Percentiles rank a stretch among this genome's conserved stretches.
These are phyloP conservation scores for Fusarium sp. DNA, from an alignment of 2,329 filamentous ascomycete genomes.

Conservation along the genomic window DNA sequence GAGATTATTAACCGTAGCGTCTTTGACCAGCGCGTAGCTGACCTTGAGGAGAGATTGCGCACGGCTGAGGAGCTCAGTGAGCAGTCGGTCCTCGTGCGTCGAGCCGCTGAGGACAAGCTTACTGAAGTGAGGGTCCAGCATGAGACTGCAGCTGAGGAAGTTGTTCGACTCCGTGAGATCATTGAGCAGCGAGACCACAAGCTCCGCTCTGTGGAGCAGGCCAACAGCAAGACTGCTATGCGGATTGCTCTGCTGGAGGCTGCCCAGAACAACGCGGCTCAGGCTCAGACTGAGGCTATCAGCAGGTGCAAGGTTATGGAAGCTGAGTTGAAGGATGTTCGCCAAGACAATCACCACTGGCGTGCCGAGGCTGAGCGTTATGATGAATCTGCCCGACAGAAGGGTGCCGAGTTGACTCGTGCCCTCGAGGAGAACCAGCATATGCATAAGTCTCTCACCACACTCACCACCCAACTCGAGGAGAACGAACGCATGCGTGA, in stretches of 20 bases:
- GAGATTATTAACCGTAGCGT: constrained; percentile 72
- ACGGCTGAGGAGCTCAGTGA: constrained; percentile 73
- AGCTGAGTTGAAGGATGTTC: constrained; percentile 65
- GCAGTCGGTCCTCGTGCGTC: constrained; percentile 71
- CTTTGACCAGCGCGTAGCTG: constrained; percentile 71
- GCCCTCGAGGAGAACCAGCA: constrained; percentile 74
- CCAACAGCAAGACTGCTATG: constrained; percentile 67
- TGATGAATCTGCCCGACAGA: constrained; percentile 63
- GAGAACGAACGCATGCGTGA: constrained; percentile 89
- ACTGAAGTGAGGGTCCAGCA: constrained; percentile 79
- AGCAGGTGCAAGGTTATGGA: constrained; percentile 67
- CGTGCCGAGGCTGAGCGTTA: constrained; percentile 71
- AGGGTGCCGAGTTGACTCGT: constrained; percentile 62
- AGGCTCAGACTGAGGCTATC: constrained; percentile 66
- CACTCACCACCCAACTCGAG: constrained; percentile 81
- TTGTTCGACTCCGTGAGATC: constrained; percentile 73
- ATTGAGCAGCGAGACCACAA: constrained; percentile 78
- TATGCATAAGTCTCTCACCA: constrained; percentile 78
- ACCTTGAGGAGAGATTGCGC: constrained; percentile 76
- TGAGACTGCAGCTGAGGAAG: constrained; percentile 78
- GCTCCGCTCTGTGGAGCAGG: constrained; percentile 70
- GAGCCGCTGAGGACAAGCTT: constrained; percentile 77
- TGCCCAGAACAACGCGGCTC: constrained; percentile 69
- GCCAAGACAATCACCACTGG: constrained; percentile 71
- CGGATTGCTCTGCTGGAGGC: constrained; percentile 76